Percentiles rank a stretch among this genome's conserved stretches.
Evolutionary conservation across 352 stramenopile species (phyloP).

Genomic region (Pythium grandisporangium): DNA sequence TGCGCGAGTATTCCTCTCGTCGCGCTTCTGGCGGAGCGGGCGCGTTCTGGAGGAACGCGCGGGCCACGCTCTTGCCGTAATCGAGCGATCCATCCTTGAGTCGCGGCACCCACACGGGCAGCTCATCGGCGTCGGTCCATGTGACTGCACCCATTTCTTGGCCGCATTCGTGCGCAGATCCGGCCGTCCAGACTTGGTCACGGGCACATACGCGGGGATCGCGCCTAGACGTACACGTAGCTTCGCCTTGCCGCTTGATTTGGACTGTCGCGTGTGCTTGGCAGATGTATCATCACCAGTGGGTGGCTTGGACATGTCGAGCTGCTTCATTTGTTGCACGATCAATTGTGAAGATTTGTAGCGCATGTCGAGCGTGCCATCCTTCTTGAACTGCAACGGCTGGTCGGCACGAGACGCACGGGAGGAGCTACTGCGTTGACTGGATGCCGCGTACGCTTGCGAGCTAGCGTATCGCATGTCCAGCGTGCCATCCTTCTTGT

Average conservation of each 20-base stretch:
- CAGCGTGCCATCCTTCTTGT: constrained; percentile 5
- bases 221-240: no score
- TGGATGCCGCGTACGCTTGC: constrained; percentile 7
- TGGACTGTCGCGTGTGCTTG: no score
- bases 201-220: constrained; percentile 8
- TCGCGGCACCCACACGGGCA: constrained; percentile 14
- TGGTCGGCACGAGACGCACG: constrained; percentile 1
- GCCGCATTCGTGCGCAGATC: constrained; percentile 14
- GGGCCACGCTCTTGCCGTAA: constrained; percentile 14
- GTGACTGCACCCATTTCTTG: constrained; percentile 18
- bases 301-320: no score
- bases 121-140: constrained; percentile 10
- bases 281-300: no score
- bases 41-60: constrained; percentile 15
- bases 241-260: no score
- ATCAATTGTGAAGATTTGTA: constrained; percentile 16
- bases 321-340: constrained; percentile 11
- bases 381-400: constrained; percentile 14
- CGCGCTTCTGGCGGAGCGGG: constrained; percentile 3
- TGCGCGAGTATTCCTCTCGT: constrained; percentile 15
- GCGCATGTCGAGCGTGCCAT: constrained; percentile 14
- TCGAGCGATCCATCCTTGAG: constrained; percentile 22
- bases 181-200: constrained; percentile 14
- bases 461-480: constrained; percentile 8
- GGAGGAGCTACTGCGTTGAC: constrained; percentile 1